These are phyloP conservation scores for Nannizziopsis barbatae DNA, from an alignment of 2,329 filamentous ascomycete species.

Conservation along the genomic window DNA sequence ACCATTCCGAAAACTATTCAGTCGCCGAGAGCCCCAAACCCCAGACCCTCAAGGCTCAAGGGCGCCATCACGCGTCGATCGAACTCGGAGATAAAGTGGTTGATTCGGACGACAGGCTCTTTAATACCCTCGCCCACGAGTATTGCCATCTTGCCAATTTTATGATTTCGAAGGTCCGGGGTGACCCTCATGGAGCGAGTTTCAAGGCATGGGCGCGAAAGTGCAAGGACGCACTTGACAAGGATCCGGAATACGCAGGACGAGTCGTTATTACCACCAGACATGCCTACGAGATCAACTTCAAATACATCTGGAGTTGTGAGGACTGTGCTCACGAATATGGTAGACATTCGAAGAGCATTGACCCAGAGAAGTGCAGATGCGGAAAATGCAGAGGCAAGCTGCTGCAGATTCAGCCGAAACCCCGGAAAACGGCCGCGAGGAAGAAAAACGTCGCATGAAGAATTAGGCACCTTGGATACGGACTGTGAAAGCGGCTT, in stretches of 20 bases:
- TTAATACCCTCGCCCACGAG: constrained; percentile 91
- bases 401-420: constrained; percentile 68
- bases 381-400: constrained; percentile 65
- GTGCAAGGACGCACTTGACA: constrained; percentile 28
- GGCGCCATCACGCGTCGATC: constrained; percentile 57
- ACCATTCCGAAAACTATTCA: constrained; percentile 14
- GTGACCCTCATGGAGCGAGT: constrained; percentile 68
- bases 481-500: too few relatives aligned
- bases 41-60: not conserved
- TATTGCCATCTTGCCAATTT: constrained; percentile 92
- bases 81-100: constrained; percentile 86
- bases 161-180: constrained; percentile 65
- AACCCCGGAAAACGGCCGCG: constrained; percentile 42
- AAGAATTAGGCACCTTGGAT: too few relatives aligned
- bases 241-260: constrained; percentile 48
- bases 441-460: constrained; percentile 16
- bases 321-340: constrained; percentile 57
- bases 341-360: constrained; percentile 75
- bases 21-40: not conserved
- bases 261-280: constrained; percentile 72
- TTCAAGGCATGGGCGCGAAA: constrained; percentile 60
- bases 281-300: constrained; percentile 80
- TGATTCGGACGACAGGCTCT: constrained; percentile 60
- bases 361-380: constrained; percentile 58
- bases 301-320: constrained; percentile 84